Base-by-base conservation (phyloP, 768 basidiomycete species). In the Suillus subluteus region DNA sequence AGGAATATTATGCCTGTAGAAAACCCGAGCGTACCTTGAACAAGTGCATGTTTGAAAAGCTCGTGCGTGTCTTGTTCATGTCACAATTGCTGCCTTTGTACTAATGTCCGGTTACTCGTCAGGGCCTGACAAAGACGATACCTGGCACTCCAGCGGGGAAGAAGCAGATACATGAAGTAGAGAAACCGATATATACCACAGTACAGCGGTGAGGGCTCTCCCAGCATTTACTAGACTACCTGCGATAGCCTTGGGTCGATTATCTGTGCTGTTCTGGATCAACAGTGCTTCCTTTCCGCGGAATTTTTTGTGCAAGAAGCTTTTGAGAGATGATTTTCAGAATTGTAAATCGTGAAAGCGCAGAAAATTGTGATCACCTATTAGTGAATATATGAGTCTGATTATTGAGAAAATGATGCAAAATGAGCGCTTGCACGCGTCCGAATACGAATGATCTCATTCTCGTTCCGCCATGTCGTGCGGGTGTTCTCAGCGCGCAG, bases 1-100 rank as follows among this genome's bases (percentile, higher is more conserved):
- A 98, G 96, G 91, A 95, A 81, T 96, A 92, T 78, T 90, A 90
- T 75, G 85, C 83, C 38, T 99, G 98, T 77, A 91, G 98, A 70
- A 90, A 92, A 77, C 90, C 89, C 4, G 98, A 99, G 78, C 88
- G 91, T 68, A 78, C 87, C 63, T 85, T 98, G 58, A 99, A 99
- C 83, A 82, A 88, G 66, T 99, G 97, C 82, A 93, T 97, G 85
- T 96, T 98, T 75, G 91, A 96, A 79, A 98, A 98, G 77, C 86
- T 99, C 71, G 97, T 95, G 71, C 71, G 93, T 87, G 62, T 44
- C 65, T 18, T 43, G 4, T 16, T 41, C 23, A 32, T 32, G 62
- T n/a, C 43, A 18, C 1, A 52, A 40, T 26, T 32, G 1, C 32
- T 48, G 4, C 4, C 23, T 6, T 52, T 13, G 8, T 26, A 26